Evolutionary conservation across 768 basidiomycete species (phyloP).

Genomic region (Tylopilus plumbeoviolaceoides): DNA sequence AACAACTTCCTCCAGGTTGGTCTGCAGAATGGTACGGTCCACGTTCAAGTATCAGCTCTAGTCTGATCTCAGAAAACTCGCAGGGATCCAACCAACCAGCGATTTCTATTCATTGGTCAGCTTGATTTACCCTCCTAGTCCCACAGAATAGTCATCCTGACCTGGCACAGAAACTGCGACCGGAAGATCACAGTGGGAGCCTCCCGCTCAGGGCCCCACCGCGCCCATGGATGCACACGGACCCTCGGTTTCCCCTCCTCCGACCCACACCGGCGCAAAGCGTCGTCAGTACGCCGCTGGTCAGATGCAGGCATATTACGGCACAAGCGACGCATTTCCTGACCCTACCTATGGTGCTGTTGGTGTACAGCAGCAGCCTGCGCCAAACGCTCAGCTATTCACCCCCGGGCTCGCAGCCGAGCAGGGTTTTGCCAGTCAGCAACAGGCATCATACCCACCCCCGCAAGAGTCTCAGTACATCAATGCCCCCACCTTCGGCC

Average conservation of each 20-base stretch:
- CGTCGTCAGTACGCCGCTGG: slow-evolving; percentile 93
- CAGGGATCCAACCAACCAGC: slow-evolving; percentile 79
- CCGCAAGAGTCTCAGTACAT: slow-evolving; percentile 41
- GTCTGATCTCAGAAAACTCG: slow-evolving; percentile 6
- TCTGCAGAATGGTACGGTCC: slow-evolving; percentile 77
- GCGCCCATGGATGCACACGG: slow-evolving; percentile 39
- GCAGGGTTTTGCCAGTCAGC: slow-evolving; percentile 63
- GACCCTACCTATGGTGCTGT: slow-evolving; percentile 42
- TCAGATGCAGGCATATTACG: slow-evolving; percentile 88
- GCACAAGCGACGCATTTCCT: slow-evolving; percentile 40
- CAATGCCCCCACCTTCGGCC: slow-evolving; percentile 41
- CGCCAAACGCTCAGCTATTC: slow-evolving; percentile 56
- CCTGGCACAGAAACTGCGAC: slow-evolving; percentile 67
- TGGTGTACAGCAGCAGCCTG: slow-evolving; percentile 37
- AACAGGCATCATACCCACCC: slow-evolving; percentile 48
- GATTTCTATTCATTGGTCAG: slow-evolving; percentile 88
- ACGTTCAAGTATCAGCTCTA: not conserved
- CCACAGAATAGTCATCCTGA: slow-evolving; percentile 12
- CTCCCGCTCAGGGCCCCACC: slow-evolving; percentile 44
- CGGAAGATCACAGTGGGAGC: slow-evolving; percentile 88
- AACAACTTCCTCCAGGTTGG: slow-evolving; percentile 90
- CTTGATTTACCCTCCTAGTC: slow-evolving; percentile 15
- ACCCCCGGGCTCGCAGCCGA: slow-evolving; percentile 79
- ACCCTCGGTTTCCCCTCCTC: slow-evolving; percentile 42
- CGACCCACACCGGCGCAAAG: slow-evolving; percentile 48